Evolutionary conservation across 306 rosid species (phyloP).

Genomic region (Sindora glabra): DNA sequence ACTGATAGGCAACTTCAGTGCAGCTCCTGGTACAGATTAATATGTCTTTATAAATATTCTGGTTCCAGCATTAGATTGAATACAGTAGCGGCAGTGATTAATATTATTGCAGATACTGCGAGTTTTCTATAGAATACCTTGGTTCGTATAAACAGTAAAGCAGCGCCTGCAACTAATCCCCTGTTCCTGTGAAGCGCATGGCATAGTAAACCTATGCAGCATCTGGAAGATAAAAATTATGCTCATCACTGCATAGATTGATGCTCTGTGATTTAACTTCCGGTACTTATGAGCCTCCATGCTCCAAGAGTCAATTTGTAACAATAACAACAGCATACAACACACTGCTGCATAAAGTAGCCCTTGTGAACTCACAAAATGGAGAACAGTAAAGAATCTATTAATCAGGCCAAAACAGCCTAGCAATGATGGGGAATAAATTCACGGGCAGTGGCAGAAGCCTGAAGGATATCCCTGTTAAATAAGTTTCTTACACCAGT

Average conservation of each 20-base stretch:
- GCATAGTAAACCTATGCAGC: conserved; percentile 14
- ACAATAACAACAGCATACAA: conserved; percentile 2
- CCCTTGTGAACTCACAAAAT: conserved; percentile 5
- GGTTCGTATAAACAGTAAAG: background rate
- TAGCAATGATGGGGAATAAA: background rate
- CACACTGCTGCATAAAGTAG: background rate
- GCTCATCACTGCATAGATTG: background rate
- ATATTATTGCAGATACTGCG: background rate
- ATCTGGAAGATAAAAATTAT: conserved; percentile 12
- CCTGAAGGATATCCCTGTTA: conserved; percentile 17
- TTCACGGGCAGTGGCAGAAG: background rate
- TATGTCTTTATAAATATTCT: background rate
- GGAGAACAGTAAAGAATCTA: conserved; percentile 1
- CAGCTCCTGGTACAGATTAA: background rate
- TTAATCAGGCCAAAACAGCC: conserved; percentile 4
- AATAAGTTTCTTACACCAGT: conserved; percentile 76
- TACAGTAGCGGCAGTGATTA: background rate
- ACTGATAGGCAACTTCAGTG: background rate
- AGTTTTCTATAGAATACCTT: background rate
- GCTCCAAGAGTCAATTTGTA: conserved; percentile 16
- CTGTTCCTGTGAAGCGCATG: background rate
- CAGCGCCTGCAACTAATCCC: background rate
- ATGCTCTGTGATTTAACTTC: too few species aligned
- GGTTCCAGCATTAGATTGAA: background rate
- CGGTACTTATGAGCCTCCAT: background rate